These are phyloP conservation scores for Colletotrichum sp. DNA, from an alignment of 2,329 filamentous ascomycete genomes.

Conservation along the genomic window DNA sequence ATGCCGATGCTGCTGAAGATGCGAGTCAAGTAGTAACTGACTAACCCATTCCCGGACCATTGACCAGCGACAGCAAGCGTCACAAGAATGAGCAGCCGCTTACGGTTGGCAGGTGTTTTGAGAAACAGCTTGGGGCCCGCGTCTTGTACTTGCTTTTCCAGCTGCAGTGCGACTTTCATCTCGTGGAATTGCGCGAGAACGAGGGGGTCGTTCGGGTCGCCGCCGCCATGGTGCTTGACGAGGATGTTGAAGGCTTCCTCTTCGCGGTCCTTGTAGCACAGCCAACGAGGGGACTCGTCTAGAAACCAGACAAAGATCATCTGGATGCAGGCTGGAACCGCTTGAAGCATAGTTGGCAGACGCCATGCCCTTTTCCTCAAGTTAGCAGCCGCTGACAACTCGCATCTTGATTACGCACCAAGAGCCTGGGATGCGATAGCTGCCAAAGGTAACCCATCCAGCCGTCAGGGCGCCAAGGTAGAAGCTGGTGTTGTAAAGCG, in stretches of 20 bases:
- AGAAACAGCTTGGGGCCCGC: constrained; percentile 4
- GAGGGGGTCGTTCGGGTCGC: constrained; percentile 49
- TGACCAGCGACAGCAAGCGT: constrained; percentile 28
- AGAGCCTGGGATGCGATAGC: constrained; percentile 6
- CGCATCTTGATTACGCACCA: too few relatives aligned
- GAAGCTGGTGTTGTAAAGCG: constrained; percentile 36
- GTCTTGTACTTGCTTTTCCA: neutral
- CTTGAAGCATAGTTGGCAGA: neutral
- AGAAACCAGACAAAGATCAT: constrained; percentile 8
- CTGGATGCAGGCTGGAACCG: neutral
- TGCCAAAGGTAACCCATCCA: constrained; percentile 41
- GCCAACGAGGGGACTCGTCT: constrained; percentile 36
- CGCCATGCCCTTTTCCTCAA: neutral
- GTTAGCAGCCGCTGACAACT: too few relatives aligned
- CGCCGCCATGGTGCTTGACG: constrained; percentile 55
- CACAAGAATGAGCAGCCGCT: constrained; percentile 26
- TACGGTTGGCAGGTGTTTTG: constrained; percentile 29
- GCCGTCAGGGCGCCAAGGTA: constrained; percentile 40
- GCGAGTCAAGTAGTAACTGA: constrained; percentile 40
- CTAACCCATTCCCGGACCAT: constrained; percentile 34
- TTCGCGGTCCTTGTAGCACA: constrained; percentile 31
- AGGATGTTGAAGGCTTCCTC: constrained; percentile 35
- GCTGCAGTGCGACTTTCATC: constrained; percentile 2
- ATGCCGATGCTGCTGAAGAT: constrained; percentile 34
- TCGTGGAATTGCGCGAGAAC: constrained; percentile 50